Evolutionary conservation across 441 rosid genomes (phyloP), one percentile per base, ranked within the genome.

Genomic region (Bruguiera hainesii): DNA sequence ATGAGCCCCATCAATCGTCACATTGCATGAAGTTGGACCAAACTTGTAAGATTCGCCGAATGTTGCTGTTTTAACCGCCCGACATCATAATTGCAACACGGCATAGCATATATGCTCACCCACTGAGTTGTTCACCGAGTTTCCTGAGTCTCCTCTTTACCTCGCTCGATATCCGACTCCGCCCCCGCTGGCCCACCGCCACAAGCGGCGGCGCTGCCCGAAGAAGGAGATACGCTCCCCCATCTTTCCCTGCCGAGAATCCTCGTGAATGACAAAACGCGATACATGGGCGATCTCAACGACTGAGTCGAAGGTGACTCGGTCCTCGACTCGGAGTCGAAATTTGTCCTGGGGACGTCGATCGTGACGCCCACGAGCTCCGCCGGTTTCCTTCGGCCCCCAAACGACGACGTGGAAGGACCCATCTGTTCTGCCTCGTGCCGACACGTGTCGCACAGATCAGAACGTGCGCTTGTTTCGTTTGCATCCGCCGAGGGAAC

Each of bases 221-320:
- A 58, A 0, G 73, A 26, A 3, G 90, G 83, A 18, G 87, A 79
- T 28, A 69, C 57, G 9, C 42, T 76, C 16, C 68, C 78, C 56
- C 87, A 77, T 28, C 83, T 64, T 0, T 92, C 98, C 71, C 94
- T 72, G 63, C 87, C 87, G 33, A 93, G 53, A 58, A 93, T 87
- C 80, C 91, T 80, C 75, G 37, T 87, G 28, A 93, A 84, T 11
- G 98, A 90, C 64, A 90, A 50, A 87, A 90, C 85, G 28, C 94
- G 86, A 70, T 85, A 78, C 85, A 90, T 73, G 18, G 98, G 97
- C 56, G 98, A 93, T 57, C 83, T 77, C 39, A 74, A 89, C 56
- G 84, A 71, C 42, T 75, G 81, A 75, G 65, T 83, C 51, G 84
- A 63, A 19, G 82, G 76, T 20, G 84, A 79, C 23, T 75, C 86